Conservation (phyloP, 257 asterid genomes). For the Petunia secreta region DNA sequence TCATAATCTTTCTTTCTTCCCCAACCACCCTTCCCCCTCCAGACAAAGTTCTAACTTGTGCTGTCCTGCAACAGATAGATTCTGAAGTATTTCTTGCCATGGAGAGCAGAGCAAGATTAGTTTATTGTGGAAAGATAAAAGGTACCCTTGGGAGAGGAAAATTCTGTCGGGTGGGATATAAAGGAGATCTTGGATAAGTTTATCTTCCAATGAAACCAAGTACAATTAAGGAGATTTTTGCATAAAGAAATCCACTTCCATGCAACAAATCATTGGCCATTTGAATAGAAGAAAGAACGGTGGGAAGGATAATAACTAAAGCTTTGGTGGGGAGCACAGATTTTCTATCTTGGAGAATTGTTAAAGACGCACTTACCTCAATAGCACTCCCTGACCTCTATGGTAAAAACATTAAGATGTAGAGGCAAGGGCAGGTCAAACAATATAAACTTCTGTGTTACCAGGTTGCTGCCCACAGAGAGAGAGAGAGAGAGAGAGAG, state of each 20-base stretch:
- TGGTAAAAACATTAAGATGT: neutral
- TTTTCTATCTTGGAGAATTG: neutral
- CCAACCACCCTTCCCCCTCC: neutral
- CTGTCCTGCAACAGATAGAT: neutral
- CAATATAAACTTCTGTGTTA: conserved; percentile 5
- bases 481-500: neutral
- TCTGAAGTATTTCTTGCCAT: neutral
- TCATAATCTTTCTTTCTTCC: neutral
- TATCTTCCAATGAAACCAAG: neutral
- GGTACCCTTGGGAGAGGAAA: neutral
- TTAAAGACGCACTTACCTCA: neutral
- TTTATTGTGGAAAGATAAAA: neutral
- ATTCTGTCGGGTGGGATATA: neutral
- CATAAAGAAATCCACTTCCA: neutral
- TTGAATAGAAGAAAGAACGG: neutral
- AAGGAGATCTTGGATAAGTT: neutral
- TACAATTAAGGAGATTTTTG: neutral
- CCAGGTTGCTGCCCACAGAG: neutral
- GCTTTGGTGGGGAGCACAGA: neutral
- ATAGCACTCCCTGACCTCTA: neutral
- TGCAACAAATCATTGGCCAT: neutral
- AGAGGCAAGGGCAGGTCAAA: neutral
- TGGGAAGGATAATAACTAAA: neutral
- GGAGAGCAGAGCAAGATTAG: neutral
- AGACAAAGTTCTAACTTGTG: neutral